Base-by-base conservation (phyloP, 352 stramenopile species). In the Phytophthora gonapodyides region DNA sequence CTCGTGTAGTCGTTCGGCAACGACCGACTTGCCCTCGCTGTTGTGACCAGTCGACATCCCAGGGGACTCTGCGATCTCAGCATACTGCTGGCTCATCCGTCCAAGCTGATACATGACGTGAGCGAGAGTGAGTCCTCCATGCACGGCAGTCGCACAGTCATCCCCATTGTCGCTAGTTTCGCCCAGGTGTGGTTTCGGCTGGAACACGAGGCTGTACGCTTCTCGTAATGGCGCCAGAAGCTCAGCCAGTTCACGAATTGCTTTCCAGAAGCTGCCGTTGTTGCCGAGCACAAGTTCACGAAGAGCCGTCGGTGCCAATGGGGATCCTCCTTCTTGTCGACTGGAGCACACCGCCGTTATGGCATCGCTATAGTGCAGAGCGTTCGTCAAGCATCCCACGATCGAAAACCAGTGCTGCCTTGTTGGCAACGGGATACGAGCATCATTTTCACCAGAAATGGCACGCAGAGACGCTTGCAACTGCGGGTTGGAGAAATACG, bases 21-120 rank as follows among this genome's bases (percentile, higher is more conserved):
- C 69, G 36, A 50, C 46, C 21, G 36, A 43, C 19, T 49, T 71
- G 19, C 47, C 46, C 21, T 55, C 66, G 12, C 31, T 33, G 37
- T 44, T 67, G 36, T 7, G 73, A 2, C 42, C 54, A 10, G 15
- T 42, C 12, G 47, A 31, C 16, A 75, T 17, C 13, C 46, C 36
- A 10, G 60, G 11, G 35, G 59, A 37, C 38, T 74, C 56, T 36
- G 69, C 61, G 3, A 89, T 59, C 0, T 64, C 70, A 7, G 70
- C 62, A 48, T 91, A 94, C 50, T 87, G 75, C 52, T 91, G 82
- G 44, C 69, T 82, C 76, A 94, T 84, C 1, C 85, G 80, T 5
- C 74, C 82, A 9, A 92, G 73, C 46, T 92, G 81, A 58, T 93
- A 90, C 78, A 91, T 89, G 24, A 93, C 67, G 38, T 93, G 82